A percentile compares a stretch with the other conserved stretches of the same genome.
These are phyloP conservation scores for Globisporangium recalcitrans DNA, from an alignment of 352 stramenopile genomes.

Conservation along the genomic window DNA sequence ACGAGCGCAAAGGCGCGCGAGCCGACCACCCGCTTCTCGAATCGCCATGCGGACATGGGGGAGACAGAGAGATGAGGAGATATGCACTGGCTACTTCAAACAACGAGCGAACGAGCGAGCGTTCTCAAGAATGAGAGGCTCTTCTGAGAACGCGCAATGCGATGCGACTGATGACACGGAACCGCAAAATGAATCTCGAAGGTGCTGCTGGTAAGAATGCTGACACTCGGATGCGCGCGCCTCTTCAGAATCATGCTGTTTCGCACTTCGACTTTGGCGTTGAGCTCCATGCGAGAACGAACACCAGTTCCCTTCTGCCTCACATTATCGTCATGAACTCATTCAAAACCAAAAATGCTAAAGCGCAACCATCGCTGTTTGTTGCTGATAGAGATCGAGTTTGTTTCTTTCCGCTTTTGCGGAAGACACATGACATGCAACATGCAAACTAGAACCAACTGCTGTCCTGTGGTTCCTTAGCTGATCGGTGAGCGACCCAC, in stretches of 20 bases:
- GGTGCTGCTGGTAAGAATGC: too few species aligned
- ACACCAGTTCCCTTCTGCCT: too few species aligned
- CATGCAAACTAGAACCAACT: conserved; percentile 1
- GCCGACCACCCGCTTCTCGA: not conserved
- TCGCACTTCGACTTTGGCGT: not conserved
- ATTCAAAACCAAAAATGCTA: not conserved
- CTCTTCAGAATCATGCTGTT: not conserved
- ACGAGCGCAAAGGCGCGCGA: not conserved
- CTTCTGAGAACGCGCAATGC: too few species aligned
- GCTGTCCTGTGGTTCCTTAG: not conserved
- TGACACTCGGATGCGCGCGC: too few species aligned
- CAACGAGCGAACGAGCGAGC: not conserved
- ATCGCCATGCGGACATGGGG: not conserved
- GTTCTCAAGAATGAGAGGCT: not conserved
- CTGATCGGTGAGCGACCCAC: not conserved
- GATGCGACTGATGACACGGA: not conserved
- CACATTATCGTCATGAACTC: not conserved
- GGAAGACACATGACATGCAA: not conserved
- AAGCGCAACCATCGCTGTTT: not conserved
- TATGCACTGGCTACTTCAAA: not conserved
- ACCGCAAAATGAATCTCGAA: not conserved
- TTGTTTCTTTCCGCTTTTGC: not conserved
- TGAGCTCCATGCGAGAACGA: too few species aligned
- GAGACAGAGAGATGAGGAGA: not conserved
- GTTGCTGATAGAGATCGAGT: not conserved